Conservation (phyloP, 139 green algal species). For the Tetradesmus obliquus region DNA sequence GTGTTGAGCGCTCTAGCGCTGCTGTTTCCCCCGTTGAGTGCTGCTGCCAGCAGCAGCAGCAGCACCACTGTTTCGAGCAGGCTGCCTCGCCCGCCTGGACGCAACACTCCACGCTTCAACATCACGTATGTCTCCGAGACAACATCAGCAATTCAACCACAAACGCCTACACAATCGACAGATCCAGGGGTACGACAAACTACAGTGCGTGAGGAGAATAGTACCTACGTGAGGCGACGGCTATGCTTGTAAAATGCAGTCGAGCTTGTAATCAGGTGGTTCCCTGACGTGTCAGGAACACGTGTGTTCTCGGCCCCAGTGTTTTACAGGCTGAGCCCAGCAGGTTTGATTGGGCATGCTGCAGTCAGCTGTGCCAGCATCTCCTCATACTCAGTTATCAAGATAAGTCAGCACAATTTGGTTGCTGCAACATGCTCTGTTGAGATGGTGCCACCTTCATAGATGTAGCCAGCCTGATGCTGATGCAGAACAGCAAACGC, state of each 20-base stretch:
- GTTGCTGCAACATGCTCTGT: no score
- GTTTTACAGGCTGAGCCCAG: neutral
- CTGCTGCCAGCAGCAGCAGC: slow-evolving; percentile 10
- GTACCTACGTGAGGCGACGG: no score
- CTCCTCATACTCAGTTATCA: neutral
- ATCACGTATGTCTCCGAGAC: neutral
- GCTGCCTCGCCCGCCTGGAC: neutral
- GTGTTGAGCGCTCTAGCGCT: neutral
- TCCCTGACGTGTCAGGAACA: no score
- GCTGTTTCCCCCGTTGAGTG: neutral
- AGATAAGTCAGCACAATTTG: no score
- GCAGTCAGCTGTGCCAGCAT: neutral
- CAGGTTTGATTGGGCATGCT: neutral
- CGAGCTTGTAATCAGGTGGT: no score
- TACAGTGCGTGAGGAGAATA: neutral
- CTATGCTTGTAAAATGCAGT: no score
- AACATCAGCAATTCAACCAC: neutral
- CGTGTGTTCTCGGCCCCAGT: neutral
- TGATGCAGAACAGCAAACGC: no score
- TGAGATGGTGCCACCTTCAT: no score
- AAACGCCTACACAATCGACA: neutral
- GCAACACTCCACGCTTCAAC: neutral
- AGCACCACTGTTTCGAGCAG: neutral
- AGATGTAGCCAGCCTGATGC: no score
- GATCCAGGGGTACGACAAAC: neutral